Base-by-base conservation (phyloP, 208 protist genomes). In the Acanthamoeba royreba region DNA sequence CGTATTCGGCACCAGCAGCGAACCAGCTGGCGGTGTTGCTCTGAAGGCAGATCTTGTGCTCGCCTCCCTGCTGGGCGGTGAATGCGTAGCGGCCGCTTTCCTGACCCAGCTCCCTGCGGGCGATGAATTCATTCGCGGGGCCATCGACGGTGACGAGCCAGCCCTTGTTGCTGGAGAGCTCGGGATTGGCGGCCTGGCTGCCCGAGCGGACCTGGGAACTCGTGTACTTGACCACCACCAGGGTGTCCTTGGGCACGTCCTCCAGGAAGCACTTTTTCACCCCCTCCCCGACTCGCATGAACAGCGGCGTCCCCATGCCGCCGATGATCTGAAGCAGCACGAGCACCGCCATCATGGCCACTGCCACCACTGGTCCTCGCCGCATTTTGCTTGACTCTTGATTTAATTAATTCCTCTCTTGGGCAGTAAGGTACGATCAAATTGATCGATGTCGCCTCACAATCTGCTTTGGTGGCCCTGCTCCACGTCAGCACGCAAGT, bases 11-110 rank as follows among this genome's bases (percentile, higher is more conserved):
- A 13, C 47, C 79, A 22, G 53, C 90, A 47, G 95, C 93, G 85
- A 96, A 95, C 95, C 95, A 97, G 25, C 74, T 77, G n/a, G 93
- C 91, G 1, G 94, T 93, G 53, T 96, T 96, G 13, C 94, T 96
- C 25, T 79, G 63, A 1, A 97, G 93, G 77, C 96, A 97, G 55
- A 97, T 94, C 35, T 93, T 93, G 63, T 97, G 96, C 93, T 97
- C 96, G 38, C 96, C 96, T n/a, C 86, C 90, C 8, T 95, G 83
- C 38, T 94, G 92, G 28, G 95, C 96, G 22, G 94, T 95, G 93
- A 97, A 97, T 4, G 93, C 79, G 91, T 97, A 95, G 38, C 90
- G 72, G 38, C 94, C 96, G n/a, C n/a, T n/a, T 40, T 92, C 88
- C 15, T 35, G 13, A 19, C 72, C 77, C 3, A 93, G 61, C 53